Conservation (phyloP, 2,329 filamentous ascomycete species). For the Annulohypoxylon truncatum region DNA sequence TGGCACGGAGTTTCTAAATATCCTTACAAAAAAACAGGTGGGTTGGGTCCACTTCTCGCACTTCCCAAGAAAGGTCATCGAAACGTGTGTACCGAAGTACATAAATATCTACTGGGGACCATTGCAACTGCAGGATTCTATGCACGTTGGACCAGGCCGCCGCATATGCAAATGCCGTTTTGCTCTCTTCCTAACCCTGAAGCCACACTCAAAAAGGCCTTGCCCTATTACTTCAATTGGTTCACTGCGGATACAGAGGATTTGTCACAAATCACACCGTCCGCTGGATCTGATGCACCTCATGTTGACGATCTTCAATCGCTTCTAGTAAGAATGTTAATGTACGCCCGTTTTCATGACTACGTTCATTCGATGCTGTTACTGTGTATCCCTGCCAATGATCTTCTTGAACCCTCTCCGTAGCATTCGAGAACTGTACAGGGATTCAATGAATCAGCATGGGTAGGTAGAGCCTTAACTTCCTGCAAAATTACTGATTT, state of each 20-base stretch:
- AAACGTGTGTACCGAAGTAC: neutral
- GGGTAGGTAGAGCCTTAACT: neutral
- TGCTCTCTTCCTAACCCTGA: neutral
- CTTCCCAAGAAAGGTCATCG: neutral
- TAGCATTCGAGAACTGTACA: neutral
- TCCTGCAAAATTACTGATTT: neutral
- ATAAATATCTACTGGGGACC: neutral
- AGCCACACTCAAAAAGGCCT: neutral
- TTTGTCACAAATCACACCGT: neutral
- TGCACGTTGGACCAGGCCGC: neutral
- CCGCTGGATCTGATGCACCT: neutral
- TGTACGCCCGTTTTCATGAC: neutral
- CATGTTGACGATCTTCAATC: neutral
- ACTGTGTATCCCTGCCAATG: neutral
- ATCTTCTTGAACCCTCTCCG: neutral
- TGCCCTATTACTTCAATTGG: neutral
- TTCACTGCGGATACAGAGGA: neutral
- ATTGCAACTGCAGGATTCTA: slow-evolving; percentile 4
- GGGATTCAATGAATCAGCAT: neutral
- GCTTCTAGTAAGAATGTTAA: neutral
- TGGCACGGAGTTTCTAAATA: slow-evolving; percentile 14
- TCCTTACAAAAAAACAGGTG: neutral
- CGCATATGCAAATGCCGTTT: neutral
- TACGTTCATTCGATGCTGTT: neutral
- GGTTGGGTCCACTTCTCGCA: neutral